Evolutionary conservation across 257 asterid species (phyloP), one percentile per base, ranked within the genome.

Genomic region (Solanum gracilifrons): DNA sequence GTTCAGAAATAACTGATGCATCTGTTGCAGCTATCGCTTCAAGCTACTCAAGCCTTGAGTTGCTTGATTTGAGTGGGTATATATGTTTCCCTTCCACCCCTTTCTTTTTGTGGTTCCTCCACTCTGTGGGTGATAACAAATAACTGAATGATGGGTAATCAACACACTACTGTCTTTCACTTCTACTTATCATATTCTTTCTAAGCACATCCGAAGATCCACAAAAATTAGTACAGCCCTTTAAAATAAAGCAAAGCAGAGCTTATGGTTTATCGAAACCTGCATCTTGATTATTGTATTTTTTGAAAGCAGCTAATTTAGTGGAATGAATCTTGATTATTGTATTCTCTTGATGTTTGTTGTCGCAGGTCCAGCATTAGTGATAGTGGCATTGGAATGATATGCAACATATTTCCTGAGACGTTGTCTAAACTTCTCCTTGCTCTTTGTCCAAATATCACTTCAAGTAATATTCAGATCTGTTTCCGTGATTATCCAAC

Each of bases 1-100:
- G 99, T 60, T 93, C 95, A 43, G 99, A 94, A 87, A 91, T 97
- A 82, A 97, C 96, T 68, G 99, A 96, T 93, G 99, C 98, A 89
- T 96, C 99, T 33, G 98, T 97, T 58, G 99, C 98, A 58, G 98
- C 99, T 86, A 94, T 97, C 85, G 92, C 98, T 89, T 94, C 96
- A 60, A 92, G 95, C 88, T 97, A 96, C 90, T 86, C 98, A 66
- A 94, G 90, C 76, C 92, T 97, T 89, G 97, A 97, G 88, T 92
- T 94, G 92, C 98, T 97, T 89, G 99, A 97, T 94, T 94, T 97
- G 32, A 97, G 99, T 87, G 99, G 99, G 99, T 97, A 91, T 37
- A 96, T 92, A 91, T 37, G 96, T 92, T 87, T 71, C 27, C 21
- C 29, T 32, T 86, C 83, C 58, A 85, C 64, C 68, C 39, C 48